Conservation (phyloP, 345 rosid species). For the Luvunga scandens region DNA sequence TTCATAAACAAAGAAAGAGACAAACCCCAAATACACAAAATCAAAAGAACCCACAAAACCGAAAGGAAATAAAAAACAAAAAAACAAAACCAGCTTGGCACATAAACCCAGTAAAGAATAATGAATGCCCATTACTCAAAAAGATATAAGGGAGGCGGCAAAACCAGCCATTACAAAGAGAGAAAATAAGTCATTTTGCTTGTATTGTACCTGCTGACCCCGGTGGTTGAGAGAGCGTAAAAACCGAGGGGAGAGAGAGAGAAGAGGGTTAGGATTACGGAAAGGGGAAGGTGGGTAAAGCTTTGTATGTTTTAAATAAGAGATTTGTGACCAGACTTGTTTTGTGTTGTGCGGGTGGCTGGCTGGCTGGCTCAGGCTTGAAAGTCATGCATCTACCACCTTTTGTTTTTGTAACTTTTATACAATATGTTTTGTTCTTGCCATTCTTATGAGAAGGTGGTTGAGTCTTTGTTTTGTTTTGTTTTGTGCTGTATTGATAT, state of each 20-base stretch:
- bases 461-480: neutral
- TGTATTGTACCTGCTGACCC: slow-evolving; percentile 29
- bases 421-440: neutral
- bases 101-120: slow-evolving; percentile 25
- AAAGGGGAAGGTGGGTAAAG: slow-evolving; percentile 30
- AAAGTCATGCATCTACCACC: slow-evolving; percentile 78
- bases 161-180: slow-evolving; percentile 32
- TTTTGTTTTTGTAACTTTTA: slow-evolving; percentile 28
- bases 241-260: slow-evolving; percentile 20
- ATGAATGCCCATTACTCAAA: slow-evolving; percentile 26
- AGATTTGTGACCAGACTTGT: slow-evolving; percentile 4
- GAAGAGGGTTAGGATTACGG: neutral
- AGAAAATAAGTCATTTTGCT: slow-evolving; percentile 14
- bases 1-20: slow-evolving; percentile 34
- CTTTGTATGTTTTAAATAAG: neutral
- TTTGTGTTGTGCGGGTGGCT: slow-evolving; percentile 35
- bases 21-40: slow-evolving; percentile 1
- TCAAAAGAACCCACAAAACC: slow-evolving; percentile 33
- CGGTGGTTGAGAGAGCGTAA: slow-evolving; percentile 31
- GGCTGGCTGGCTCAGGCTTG: neutral
- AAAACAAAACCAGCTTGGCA: slow-evolving; percentile 14
- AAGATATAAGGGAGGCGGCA: neutral
- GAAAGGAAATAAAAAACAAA: neutral
- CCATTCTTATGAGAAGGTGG: slow-evolving; percentile 19
- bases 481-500: neutral